phyloP scores from a whole-genome alignment of 345 rosid genomes.

The Camelina neglecta region DNA sequence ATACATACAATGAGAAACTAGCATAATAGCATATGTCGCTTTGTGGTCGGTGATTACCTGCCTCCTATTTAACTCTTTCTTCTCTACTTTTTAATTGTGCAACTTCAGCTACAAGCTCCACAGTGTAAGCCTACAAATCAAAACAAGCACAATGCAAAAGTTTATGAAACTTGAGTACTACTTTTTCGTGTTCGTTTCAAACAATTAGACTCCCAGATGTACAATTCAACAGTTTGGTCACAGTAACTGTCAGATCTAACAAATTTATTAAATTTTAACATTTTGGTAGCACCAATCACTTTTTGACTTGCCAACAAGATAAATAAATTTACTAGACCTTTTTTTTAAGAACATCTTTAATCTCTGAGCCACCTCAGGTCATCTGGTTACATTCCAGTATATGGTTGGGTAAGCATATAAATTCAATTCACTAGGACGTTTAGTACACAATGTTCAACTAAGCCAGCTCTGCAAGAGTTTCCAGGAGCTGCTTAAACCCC shows the following conservation, averaged over 20 bases:
- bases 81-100: conserved; percentile 64
- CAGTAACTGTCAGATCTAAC: no score
- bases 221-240: no score
- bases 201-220: no score
- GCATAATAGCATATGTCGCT: no score
- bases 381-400: neutral
- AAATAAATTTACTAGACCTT: no score
- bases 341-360: neutral
- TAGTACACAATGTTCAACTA: neutral
- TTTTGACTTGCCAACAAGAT: no score
- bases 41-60: conserved; percentile 52
- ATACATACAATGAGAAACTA: no score
- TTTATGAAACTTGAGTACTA: no score
- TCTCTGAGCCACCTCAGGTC: neutral
- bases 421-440: neutral
- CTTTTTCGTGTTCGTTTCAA: no score
- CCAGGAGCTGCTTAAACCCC: neutral
- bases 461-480: neutral
- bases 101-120: conserved; percentile 90
- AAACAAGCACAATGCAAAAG: conserved; percentile 2
- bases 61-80: conserved; percentile 65
- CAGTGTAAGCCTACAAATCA: conserved; percentile 76
- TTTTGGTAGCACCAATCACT: no score
- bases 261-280: no score
- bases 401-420: neutral